Conservation (phyloP, 2,329 filamentous ascomycete genomes). For the Aureobasidium mangrovei region DNA sequence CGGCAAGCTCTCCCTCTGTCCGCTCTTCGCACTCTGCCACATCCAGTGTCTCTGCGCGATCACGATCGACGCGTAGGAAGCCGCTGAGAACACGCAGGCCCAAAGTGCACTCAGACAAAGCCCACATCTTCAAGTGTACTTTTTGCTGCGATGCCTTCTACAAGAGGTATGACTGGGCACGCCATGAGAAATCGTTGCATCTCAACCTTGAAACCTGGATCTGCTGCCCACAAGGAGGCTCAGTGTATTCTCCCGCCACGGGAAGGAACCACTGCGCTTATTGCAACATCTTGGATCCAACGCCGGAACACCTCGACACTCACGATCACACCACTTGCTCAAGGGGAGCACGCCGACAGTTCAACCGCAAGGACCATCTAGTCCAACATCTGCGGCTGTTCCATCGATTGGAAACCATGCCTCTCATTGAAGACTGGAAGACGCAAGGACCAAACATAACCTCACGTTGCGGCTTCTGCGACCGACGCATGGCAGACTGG, state of each 20-base stretch:
- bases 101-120: constrained; percentile 20
- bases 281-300: constrained; percentile 47
- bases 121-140: constrained; percentile 48
- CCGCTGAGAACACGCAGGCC: constrained; percentile 2
- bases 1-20: constrained; percentile 1
- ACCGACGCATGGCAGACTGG: constrained; percentile 40
- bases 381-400: constrained; percentile 53
- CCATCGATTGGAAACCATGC: constrained; percentile 50
- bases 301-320: constrained; percentile 46
- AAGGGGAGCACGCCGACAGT: constrained; percentile 58
- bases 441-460: constrained; percentile 47
- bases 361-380: constrained; percentile 55
- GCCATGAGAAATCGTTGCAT: constrained; percentile 59
- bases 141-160: constrained; percentile 50
- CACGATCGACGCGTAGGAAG: not conserved
- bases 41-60: constrained; percentile 5
- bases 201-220: constrained; percentile 57
- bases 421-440: constrained; percentile 44
- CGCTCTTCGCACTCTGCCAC: not conserved
- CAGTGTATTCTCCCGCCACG: constrained; percentile 48
- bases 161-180: constrained; percentile 51
- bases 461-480: constrained; percentile 47
- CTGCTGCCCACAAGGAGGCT: constrained; percentile 49
- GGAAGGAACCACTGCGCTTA: constrained; percentile 51
- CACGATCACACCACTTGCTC: constrained; percentile 57